Conservation (phyloP, 352 stramenopile genomes). For the Blastocystis sp. region DNA sequence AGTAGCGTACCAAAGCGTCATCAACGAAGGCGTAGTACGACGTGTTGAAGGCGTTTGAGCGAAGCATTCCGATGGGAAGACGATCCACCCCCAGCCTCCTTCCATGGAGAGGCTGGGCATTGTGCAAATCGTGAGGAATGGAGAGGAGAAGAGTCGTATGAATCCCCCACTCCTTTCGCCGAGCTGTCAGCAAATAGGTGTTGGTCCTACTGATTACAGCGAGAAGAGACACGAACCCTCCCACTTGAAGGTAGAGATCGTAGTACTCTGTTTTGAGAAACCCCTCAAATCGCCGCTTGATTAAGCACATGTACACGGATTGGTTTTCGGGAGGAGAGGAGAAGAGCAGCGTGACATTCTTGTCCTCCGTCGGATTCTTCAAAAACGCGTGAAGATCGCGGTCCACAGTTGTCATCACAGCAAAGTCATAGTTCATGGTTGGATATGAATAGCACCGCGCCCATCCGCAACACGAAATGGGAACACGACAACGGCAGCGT, state of each 20-base stretch:
- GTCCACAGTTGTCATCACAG: conserved; percentile 20
- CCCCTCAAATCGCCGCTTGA: conserved; percentile 38
- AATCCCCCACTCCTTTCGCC: conserved; percentile 23
- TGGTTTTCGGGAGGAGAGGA: conserved; percentile 19
- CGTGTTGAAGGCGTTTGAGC: conserved; percentile 25
- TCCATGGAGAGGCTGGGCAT: conserved; percentile 1
- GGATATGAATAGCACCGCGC: conserved; percentile 4
- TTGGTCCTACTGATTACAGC: conserved; percentile 10
- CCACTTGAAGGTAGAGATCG: conserved; percentile 49
- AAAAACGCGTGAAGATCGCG: conserved; percentile 39
- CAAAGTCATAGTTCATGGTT: conserved; percentile 65
- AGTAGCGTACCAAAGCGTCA: background rate
- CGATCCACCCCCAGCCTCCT: background rate
- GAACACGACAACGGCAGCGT: background rate
- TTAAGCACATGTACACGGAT: conserved; percentile 58
- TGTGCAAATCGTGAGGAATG: conserved; percentile 35
- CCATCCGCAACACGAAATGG: background rate
- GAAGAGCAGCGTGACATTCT: conserved; percentile 45
- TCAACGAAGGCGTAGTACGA: conserved; percentile 27
- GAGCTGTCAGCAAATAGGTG: conserved; percentile 54
- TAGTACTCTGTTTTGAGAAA: conserved; percentile 32
- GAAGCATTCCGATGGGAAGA: background rate
- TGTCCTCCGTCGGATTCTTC: conserved; percentile 26
- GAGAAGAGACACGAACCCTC: conserved; percentile 8
- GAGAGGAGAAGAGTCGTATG: conserved; percentile 20